Conservation (phyloP, 2,329 filamentous ascomycete genomes). For the Immersiporthe knoxdaviesiana region DNA sequence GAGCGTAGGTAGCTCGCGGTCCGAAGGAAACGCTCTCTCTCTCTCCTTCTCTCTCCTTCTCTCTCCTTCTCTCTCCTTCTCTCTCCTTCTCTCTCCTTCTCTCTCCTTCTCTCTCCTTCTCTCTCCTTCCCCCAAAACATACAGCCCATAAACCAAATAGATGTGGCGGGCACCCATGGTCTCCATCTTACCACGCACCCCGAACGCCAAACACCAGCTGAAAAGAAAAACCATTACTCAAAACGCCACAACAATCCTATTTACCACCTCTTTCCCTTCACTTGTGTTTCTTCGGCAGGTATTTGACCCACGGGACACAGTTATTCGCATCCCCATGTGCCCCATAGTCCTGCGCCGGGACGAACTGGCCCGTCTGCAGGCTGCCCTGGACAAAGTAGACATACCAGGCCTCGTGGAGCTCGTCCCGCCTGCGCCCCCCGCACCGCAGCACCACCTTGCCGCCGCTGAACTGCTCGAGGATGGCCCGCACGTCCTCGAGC, state of each 20-base stretch:
- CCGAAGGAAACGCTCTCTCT: neutral
- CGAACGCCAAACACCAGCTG: neutral
- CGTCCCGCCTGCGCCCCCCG: constrained; percentile 40
- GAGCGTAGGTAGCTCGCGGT: neutral
- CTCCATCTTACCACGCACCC: neutral
- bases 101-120: no score
- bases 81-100: no score
- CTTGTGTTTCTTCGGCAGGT: constrained; percentile 44
- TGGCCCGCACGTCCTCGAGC: constrained; percentile 45
- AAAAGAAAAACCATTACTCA: neutral
- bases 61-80: no score
- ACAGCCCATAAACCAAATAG: no score
- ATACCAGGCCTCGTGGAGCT: constrained; percentile 58
- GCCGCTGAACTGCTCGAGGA: constrained; percentile 50
- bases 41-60: no score
- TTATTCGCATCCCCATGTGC: constrained; percentile 45
- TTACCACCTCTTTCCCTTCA: constrained; percentile 13
- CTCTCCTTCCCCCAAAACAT: no score
- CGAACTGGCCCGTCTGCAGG: constrained; percentile 53
- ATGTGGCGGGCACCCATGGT: neutral
- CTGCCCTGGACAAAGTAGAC: constrained; percentile 57
- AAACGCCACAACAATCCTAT: constrained; percentile 6
- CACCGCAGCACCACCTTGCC: constrained; percentile 51
- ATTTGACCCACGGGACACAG: constrained; percentile 44
- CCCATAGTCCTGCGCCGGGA: constrained; percentile 45